Percentiles rank a stretch among this genome's conserved stretches.
phyloP scores from a whole-genome alignment of 2,329 filamentous ascomycete genomes.

The Colletotrichum australisinense region DNA sequence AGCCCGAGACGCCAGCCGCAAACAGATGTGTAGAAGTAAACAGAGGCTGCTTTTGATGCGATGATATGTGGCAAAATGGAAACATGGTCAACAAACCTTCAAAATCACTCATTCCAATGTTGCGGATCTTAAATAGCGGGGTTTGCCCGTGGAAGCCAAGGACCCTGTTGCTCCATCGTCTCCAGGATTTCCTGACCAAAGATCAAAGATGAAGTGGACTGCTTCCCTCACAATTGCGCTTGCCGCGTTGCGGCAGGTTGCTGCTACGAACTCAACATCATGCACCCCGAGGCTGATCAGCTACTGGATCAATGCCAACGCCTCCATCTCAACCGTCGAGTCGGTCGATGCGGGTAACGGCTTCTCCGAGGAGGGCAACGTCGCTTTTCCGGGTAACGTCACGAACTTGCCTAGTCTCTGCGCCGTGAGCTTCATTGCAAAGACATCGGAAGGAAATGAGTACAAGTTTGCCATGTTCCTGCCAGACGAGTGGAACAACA shows the following conservation, averaged over 20 bases:
- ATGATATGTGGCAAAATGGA: constrained; percentile 12
- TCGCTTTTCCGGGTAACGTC: constrained; percentile 41
- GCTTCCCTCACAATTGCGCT: constrained; percentile 9
- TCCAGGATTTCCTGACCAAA: too few relatives aligned
- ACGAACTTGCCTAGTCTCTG: constrained; percentile 47
- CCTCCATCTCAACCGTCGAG: constrained; percentile 30
- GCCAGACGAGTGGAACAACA: constrained; percentile 44
- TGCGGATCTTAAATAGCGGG: neutral
- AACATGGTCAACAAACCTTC: neutral
- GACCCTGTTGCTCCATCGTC: neutral
- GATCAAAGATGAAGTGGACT: constrained; percentile 15
- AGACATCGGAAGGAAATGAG: constrained; percentile 35
- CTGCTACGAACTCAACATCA: constrained; percentile 18
- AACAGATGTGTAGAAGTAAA: constrained; percentile 9
- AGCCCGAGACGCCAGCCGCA: neutral
- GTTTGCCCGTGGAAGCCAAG: neutral
- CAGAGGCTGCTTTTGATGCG: neutral
- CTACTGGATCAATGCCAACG: constrained; percentile 29
- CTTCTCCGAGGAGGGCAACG: constrained; percentile 40
- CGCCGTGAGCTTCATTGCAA: constrained; percentile 45
- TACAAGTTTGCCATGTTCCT: constrained; percentile 48
- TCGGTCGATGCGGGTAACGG: constrained; percentile 36
- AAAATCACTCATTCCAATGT: neutral
- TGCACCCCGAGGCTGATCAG: constrained; percentile 23
- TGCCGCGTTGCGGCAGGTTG: constrained; percentile 10